Base-by-base conservation (phyloP, 2,329 filamentous ascomycete species). In the Fonsecaea pugnacius region DNA sequence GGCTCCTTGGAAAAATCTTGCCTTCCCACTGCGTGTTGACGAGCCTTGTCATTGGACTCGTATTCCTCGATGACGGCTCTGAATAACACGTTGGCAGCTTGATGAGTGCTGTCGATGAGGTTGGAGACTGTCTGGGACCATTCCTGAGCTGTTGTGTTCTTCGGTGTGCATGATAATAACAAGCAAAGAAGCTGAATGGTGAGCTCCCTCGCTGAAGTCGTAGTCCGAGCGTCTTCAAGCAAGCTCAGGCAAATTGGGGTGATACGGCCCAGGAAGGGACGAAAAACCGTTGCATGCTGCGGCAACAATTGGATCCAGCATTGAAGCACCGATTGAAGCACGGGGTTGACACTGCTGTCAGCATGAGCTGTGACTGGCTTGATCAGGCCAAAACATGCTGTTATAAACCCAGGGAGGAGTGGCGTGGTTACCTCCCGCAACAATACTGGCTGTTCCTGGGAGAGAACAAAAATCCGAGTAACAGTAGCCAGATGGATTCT, bases 361-460 rank as follows among this genome's bases (percentile, higher is more conserved):
- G 21, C 33, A 35, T 67, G 43, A 53, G 66, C 50, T 38, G 48
- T 64, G n/a, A 58, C 58, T 36, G 68, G 75, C 30, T 76, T 76
- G 62, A 83, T 78, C 51, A 94, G 81, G 71, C 89, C 87, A 51
- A 96, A 77, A 71, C 90, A 92, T 2, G 89, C 83, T 0, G 86
- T 87, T 52, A 93, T 84, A 72, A 94, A 96, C 1, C 84, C 79
- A 1, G 91, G 87, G 21, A 97, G 79, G 2, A 87, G 91, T 2
- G 92, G 92, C 0, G 92, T 96, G 0, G 91, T 93, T 66, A 97
- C 91, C 74, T 97, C 93, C 71, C 94, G 85, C 51, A 94, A 83
- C 59, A 97, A 82, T 8, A 91, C 95, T 65, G 90, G 91, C 73
- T 92, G 92, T 40, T 89, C 87, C 73, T 92, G 91, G 46, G 93